phyloP scores from a whole-genome alignment of 1,284 basidiomycete genomes.

The Puccinia sorghi region DNA sequence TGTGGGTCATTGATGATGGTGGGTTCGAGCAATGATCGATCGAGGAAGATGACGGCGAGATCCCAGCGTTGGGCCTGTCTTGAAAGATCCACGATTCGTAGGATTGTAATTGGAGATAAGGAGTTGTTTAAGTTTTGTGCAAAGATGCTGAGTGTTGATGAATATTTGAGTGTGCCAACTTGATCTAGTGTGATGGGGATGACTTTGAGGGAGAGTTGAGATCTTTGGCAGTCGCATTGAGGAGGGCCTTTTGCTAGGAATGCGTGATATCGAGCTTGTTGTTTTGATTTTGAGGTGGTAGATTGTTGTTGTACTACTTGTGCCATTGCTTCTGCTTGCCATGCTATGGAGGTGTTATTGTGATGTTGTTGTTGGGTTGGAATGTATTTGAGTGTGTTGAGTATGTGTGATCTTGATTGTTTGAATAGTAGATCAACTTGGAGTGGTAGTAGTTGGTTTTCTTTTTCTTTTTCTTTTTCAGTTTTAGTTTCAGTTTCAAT shows the following conservation, averaged over 20 bases:
- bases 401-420: background rate
- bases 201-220: background rate
- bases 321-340: conserved; percentile 28
- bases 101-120: background rate
- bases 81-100: conserved; percentile 39
- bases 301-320: conserved; percentile 10
- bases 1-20: background rate
- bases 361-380: background rate
- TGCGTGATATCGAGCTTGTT: background rate
- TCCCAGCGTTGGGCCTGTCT: conserved; percentile 31
- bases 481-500: background rate
- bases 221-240: conserved; percentile 21
- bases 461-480: background rate
- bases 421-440: conserved; percentile 15
- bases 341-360: background rate
- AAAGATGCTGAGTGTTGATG: background rate
- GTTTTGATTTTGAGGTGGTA: background rate
- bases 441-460: background rate
- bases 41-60: conserved; percentile 35
- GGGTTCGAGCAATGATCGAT: background rate
- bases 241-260: conserved; percentile 30
- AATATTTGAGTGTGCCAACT: background rate
- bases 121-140: background rate
- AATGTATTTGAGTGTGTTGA: background rate
- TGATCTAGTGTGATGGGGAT: background rate